Evolutionary conservation across 306 rosid species (phyloP).

Genomic region (cucumber (Cucumis sativus)): DNA sequence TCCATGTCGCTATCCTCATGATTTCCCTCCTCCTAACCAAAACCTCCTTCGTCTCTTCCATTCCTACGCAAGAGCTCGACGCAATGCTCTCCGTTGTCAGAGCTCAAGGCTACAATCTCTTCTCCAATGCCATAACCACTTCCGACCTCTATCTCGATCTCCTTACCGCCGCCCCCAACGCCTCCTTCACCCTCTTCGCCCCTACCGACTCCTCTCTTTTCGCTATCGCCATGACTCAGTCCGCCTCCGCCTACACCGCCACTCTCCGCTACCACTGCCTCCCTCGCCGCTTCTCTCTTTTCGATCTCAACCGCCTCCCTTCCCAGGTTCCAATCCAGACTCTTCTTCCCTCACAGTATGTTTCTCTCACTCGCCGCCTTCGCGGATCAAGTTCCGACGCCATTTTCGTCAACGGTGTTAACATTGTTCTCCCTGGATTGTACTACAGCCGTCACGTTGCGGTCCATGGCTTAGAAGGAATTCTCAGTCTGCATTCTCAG

Average conservation of each 20-base stretch:
- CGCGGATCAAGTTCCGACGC: not conserved
- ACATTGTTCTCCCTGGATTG: constrained; percentile 15
- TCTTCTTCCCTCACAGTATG: constrained; percentile 20
- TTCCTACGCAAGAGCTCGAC: constrained; percentile 27
- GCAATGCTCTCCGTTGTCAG: constrained; percentile 37
- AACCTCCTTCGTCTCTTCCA: not conserved
- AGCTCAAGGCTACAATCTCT: constrained; percentile 41
- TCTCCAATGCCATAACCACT: constrained; percentile 55
- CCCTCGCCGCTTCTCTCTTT: constrained; percentile 41
- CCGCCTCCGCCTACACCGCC: constrained; percentile 35
- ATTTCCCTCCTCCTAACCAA: not conserved
- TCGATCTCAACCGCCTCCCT: constrained; percentile 30
- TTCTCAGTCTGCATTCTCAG: constrained; percentile 8
- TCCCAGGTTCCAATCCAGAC: constrained; percentile 25
- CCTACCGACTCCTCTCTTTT: constrained; percentile 53
- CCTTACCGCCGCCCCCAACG: constrained; percentile 14
- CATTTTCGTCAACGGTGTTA: constrained; percentile 23
- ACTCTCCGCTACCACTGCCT: constrained; percentile 50
- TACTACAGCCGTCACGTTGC: constrained; percentile 12
- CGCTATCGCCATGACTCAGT: constrained; percentile 43
- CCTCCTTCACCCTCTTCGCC: constrained; percentile 48
- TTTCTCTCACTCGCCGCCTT: constrained; percentile 12
- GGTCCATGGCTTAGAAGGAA: constrained; percentile 21
- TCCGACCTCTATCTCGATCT: constrained; percentile 38
- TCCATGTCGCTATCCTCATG: not conserved